Percentiles rank a stretch among this genome's conserved stretches.
Evolutionary conservation across 225 moss, liverwort and hornwort genomes (phyloP).

Genomic region (Thuidium tamariscinum): DNA sequence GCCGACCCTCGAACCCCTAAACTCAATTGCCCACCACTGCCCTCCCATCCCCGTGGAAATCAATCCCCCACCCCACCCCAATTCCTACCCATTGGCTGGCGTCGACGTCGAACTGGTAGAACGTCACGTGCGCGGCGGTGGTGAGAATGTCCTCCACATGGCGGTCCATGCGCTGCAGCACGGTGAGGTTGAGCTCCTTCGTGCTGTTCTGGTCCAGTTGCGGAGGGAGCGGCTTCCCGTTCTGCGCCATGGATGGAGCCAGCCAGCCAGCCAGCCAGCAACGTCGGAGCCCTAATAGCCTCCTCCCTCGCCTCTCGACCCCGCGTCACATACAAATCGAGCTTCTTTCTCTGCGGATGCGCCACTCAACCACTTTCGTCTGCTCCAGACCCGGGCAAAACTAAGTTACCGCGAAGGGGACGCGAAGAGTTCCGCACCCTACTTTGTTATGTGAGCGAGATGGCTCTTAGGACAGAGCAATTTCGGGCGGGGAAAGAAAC

Average conservation of each 20-base stretch:
- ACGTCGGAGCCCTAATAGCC: not conserved
- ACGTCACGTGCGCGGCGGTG: conserved; percentile 89
- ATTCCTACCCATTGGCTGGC: conserved; percentile 82
- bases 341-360: not conserved
- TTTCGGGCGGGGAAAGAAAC: no score
- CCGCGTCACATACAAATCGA: not conserved
- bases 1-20: not conserved
- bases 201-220: conserved; percentile 99
- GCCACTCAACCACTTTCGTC: not conserved
- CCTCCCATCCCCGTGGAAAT: not conserved
- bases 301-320: not conserved
- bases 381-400: no score
- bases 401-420: no score
- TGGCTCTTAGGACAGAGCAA: not conserved
- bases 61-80: not conserved
- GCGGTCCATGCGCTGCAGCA: conserved; percentile 95
- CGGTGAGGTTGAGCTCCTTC: conserved; percentile 96
- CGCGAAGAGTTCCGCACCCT: not conserved
- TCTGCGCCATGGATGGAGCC: conserved; percentile 44
- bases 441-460: no score
- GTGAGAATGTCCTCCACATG: conserved; percentile 97
- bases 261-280: not conserved
- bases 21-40: not conserved
- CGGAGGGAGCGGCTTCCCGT: conserved; percentile 83
- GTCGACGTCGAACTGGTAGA: conserved; percentile 92